Evolutionary conservation across 2,329 filamentous ascomycete species (phyloP).

Genomic region (Sclerotiophoma versabilis): DNA sequence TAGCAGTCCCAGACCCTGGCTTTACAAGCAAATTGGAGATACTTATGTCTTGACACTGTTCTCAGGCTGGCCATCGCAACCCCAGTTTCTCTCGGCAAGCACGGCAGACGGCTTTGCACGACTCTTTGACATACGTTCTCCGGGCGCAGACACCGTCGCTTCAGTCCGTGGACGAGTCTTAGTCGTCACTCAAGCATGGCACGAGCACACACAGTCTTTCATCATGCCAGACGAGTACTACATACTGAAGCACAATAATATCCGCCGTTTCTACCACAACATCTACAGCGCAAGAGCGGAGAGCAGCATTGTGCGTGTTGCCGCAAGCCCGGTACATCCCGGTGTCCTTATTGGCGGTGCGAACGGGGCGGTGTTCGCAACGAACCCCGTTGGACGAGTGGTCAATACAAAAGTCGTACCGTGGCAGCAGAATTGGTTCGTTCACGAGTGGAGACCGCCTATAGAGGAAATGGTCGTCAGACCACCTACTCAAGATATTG

Average conservation of each 20-base stretch:
- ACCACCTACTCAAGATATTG: neutral
- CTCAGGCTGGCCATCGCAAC: conserved; percentile 62
- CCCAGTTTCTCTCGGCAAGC: conserved; percentile 60
- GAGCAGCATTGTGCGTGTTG: conserved; percentile 51
- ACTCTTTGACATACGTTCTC: conserved; percentile 62
- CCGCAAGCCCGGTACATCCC: conserved; percentile 62
- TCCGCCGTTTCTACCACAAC: conserved; percentile 61
- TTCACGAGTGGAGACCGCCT: conserved; percentile 60
- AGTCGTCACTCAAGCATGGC: conserved; percentile 59
- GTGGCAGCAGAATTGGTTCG: conserved; percentile 65
- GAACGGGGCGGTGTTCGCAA: conserved; percentile 59
- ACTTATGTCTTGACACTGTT: conserved; percentile 57
- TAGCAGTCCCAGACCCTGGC: conserved; percentile 47
- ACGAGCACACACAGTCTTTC: conserved; percentile 62
- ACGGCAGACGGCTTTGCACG: conserved; percentile 63
- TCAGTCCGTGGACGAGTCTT: conserved; percentile 60
- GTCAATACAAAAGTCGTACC: conserved; percentile 58
- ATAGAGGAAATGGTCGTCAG: conserved; percentile 21
- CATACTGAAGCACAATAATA: conserved; percentile 56
- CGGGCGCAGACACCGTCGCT: conserved; percentile 53
- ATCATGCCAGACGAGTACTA: conserved; percentile 63
- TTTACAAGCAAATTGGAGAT: conserved; percentile 53
- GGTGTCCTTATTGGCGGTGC: conserved; percentile 60
- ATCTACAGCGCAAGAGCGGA: conserved; percentile 48
- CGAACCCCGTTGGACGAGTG: conserved; percentile 61